Base-by-base conservation (phyloP, 495 filamentous ascomycete species). In the Podospora comata region DNA sequence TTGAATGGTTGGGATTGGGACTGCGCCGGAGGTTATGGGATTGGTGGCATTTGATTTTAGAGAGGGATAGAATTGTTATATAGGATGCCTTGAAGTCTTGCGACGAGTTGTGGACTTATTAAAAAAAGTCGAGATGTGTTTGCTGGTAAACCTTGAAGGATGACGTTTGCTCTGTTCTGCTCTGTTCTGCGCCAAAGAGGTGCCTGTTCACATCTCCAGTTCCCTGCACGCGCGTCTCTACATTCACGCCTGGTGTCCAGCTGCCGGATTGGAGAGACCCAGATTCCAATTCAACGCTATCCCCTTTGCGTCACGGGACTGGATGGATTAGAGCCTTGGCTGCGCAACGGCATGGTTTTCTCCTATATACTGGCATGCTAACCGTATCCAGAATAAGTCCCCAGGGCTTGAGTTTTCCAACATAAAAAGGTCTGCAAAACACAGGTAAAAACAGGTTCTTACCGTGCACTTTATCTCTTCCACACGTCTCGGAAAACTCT, bases 91-190 rank as follows among this genome's bases (percentile, higher is more conserved):
- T 59, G 56, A 18, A 5, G 7, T 66, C 55, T 60, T 28, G 58
- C 54, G 54, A 59, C 44, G 30, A 32, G 13, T 26, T 60, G 16
- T 57, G 44, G 27, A 54, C 0, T 11, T 23, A 1, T 23, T 23
- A 15, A 20, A 1, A 26, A 58, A 58, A 18, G 55, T 58, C 3
- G 55, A 19, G n/a, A 58, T 9, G 55, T 58, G n/a, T 58, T 58
- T 58, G 23, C 55, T 58, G 55, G 65, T 19, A 3, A 16, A 58
- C 18, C 20, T 61, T 61, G 59, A 27, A 56, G 9, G 69, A 71
- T 68, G 69, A 67, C 66, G 70, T 66, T 71, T 63, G 39, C 39
- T 48, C 39, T 48, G 39, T 13, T 48, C 39, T 32, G 23, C 23
- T 23, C 23, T 23, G 23, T 23, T 23, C 23, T 54, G 39, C 18